These are phyloP conservation scores for Cyberlindnera mississippiensis DNA, from an alignment of 805 yeast species.

Conservation along the genomic window DNA sequence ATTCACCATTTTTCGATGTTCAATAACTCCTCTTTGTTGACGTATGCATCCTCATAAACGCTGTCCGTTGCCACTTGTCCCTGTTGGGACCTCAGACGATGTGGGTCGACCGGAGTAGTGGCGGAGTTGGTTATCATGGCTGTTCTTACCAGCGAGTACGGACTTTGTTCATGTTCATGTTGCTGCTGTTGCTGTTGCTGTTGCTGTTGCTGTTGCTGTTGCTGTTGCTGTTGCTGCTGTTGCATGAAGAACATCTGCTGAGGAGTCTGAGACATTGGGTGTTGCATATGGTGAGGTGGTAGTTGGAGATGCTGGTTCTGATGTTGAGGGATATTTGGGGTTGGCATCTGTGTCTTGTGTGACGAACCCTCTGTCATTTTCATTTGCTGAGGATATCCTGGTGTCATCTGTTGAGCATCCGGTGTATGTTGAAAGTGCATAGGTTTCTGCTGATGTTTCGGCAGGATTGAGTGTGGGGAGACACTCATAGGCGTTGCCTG, in stretches of 20 bases:
- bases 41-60: too few species aligned
- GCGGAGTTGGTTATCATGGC: too few species aligned
- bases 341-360: background rate
- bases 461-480: too few species aligned
- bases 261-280: background rate
- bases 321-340: background rate
- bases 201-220: conserved; percentile 1
- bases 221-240: conserved; percentile 1
- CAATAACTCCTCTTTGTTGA: too few species aligned
- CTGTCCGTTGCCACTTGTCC: too few species aligned
- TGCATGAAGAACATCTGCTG: background rate
- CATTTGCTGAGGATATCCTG: conserved; percentile 1
- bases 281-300: background rate
- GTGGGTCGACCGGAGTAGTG: too few species aligned
- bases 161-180: background rate
- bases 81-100: too few species aligned
- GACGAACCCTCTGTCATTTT: background rate
- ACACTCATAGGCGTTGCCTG: too few species aligned
- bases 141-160: too few species aligned
- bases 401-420: background rate
- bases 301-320: background rate
- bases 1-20: too few species aligned
- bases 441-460: too few species aligned
- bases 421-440: background rate
- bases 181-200: conserved; percentile 2